phyloP scores from a whole-genome alignment of 257 asterid species.

The Solanum boliviense region DNA sequence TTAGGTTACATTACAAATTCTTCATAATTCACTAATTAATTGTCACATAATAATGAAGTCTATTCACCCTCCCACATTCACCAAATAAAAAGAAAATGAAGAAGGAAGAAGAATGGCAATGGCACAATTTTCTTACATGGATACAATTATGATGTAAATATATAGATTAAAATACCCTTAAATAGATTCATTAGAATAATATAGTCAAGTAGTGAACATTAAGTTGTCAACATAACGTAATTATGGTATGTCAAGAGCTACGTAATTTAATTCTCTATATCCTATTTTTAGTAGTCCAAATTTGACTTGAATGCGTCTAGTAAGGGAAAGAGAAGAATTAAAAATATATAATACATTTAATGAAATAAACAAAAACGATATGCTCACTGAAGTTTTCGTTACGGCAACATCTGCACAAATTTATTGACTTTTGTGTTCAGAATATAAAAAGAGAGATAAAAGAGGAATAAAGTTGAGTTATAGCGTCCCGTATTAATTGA shows the following conservation, averaged over 20 bases:
- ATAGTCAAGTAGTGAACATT: neutral
- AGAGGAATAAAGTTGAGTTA: neutral
- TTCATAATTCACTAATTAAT: neutral
- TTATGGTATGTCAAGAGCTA: neutral
- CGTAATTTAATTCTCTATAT: neutral
- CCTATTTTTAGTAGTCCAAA: neutral
- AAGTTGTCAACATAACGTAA: neutral
- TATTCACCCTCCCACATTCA: neutral
- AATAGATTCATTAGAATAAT: neutral
- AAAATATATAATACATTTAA: neutral
- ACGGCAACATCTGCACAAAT: neutral
- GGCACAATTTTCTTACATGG: neutral
- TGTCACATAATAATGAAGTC: neutral
- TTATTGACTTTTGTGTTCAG: neutral
- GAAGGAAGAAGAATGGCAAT: neutral
- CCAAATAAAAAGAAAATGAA: neutral
- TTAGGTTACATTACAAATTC: neutral
- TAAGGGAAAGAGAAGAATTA: neutral
- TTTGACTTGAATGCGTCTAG: neutral
- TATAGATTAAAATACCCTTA: neutral
- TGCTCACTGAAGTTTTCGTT: neutral
- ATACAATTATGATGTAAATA: neutral
- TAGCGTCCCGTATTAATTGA: neutral
- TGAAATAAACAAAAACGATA: neutral
- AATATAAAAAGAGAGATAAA: neutral